Base-by-base conservation (phyloP, 148 eudicot genomes). In the Diospyros lotus region DNA sequence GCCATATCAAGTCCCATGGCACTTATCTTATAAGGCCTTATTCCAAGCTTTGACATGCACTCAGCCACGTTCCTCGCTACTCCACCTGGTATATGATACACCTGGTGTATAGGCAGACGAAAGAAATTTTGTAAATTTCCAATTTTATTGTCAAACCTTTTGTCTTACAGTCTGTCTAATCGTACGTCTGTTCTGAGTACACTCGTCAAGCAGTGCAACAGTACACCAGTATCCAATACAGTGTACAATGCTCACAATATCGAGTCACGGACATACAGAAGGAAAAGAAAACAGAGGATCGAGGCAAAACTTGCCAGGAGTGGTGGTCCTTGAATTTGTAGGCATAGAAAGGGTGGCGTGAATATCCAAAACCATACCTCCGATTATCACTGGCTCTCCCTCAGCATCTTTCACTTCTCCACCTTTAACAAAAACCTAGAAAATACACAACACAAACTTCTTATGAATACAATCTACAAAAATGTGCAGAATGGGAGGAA, bases 321-420 rank as follows among this genome's bases (percentile, higher is more conserved):
- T 86, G 43, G 98, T 92, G 58, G 87, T 83, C 41, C 87, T 80
- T 14, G 91, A 83, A 80, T 82, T 80, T 66, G 86, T 70, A 64
- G 83, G 85, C 12, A 81, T 44, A 14, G 90, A 87, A 78, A 96
- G 88, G 74, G 89, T 89, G 52, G 94, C 93, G 63, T 92, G 91
- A 73, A 95, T 82, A 75, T 95, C 98, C 86, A 95, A 84, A 15
- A 92, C 98, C 97, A 95, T 95, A 58, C 97, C 98, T 48, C 98
- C 98, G 7, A 95, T 88, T 4, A 95, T 84, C 53, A 95, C 89
- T 11, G 91, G 66, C 79, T 81, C 83, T 50, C 46, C 82, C 40
- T 76, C 81, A 71, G 40, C 75, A 69, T 74, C 80, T 72, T 59
- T 56, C 58, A 50, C 61, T 77, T 63, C 13, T 15, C 74, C 77